A percentile compares a stretch with the other conserved stretches of the same genome.
phyloP scores from a whole-genome alignment of 805 yeast species.

The Wickerhamomyces hampshirensis region DNA sequence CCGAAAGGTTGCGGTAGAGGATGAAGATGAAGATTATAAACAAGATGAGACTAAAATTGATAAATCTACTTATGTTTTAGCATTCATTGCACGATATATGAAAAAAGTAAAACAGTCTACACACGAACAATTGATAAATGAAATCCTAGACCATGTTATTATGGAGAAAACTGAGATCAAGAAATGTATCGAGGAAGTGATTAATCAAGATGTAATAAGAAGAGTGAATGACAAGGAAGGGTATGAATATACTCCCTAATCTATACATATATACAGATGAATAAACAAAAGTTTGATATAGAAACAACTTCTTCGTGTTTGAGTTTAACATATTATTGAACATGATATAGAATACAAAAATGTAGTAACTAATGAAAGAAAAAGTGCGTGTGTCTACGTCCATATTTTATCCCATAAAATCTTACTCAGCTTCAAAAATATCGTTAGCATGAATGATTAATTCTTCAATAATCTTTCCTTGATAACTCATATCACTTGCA shows the following conservation, averaged over 20 bases:
- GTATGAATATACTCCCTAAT: constrained; percentile 18
- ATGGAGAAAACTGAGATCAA: constrained; percentile 8
- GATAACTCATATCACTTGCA: constrained; percentile 69
- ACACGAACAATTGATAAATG: constrained; percentile 13
- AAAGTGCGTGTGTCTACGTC: too few species aligned
- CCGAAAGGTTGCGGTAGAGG: constrained; percentile 6
- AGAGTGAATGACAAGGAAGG: constrained; percentile 7
- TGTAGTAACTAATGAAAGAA: neutral
- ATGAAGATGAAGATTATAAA: constrained; percentile 3
- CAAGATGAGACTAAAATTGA: too few species aligned
- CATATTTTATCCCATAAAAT: neutral
- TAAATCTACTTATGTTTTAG: constrained; percentile 12
- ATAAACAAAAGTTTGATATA: too few species aligned
- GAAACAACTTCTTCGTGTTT: too few species aligned
- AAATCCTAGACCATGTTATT: constrained; percentile 6
- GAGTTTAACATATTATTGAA: too few species aligned
- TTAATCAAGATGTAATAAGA: constrained; percentile 11
- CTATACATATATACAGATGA: neutral
- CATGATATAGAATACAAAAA: too few species aligned
- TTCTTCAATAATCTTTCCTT: constrained; percentile 78
- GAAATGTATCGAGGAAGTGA: constrained; percentile 7
- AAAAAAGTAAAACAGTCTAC: constrained; percentile 9
- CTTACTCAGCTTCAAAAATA: constrained; percentile 58
- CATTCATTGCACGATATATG: constrained; percentile 19
- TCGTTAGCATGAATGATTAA: constrained; percentile 79